Base-by-base conservation (phyloP, 2,329 filamentous ascomycete species). In the Pezicula carpinea region DNA sequence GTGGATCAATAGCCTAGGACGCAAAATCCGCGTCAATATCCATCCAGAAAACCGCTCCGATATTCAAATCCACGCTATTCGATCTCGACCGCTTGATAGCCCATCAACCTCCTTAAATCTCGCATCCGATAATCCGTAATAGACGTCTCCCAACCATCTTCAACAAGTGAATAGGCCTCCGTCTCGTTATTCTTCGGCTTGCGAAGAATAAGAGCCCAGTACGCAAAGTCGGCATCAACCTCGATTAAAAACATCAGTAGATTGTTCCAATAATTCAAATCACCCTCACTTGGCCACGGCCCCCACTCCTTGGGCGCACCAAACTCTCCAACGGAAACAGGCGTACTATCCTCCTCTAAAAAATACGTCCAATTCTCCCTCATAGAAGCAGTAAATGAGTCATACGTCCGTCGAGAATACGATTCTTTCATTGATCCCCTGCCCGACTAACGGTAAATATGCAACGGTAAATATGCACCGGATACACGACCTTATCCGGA, bases 301-400 rank as follows among this genome's bases (percentile, higher is more conserved):
- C 23, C 23, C 7, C 7, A 8, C 23, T 6, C n/a, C 4, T 17
- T 38, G 15, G 81, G 77, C 21, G 78, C 77, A 1, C 83, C 82
- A 49, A 86, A 76, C 66, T 87, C 83, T 43, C 81, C 81, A 22
- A 86, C 74, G 83, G 83, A 87, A 8, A 87, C 82, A 0, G 83
- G 83, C 15, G 76, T 78, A 10, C 71, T 62, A 54, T 77, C 63
- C 29, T 68, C 69, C 49, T 76, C 72, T 13, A 86, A 65, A 18
- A 87, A 71, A 58, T 82, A 87, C 3, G 69, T 82, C 83, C 83
- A 87, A 63, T 84, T 84, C 51, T 71, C 63, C 21, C 74, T 70
- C 82, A 86, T 85, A 43, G 80, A 71, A 45, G 70, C 63, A 21
- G 73, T 76, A 58, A 87, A 86, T n/a, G 78, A 80, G 10, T 70